Conservation (phyloP, 2,329 filamentous ascomycete genomes). For the Alternaria burnsii region DNA sequence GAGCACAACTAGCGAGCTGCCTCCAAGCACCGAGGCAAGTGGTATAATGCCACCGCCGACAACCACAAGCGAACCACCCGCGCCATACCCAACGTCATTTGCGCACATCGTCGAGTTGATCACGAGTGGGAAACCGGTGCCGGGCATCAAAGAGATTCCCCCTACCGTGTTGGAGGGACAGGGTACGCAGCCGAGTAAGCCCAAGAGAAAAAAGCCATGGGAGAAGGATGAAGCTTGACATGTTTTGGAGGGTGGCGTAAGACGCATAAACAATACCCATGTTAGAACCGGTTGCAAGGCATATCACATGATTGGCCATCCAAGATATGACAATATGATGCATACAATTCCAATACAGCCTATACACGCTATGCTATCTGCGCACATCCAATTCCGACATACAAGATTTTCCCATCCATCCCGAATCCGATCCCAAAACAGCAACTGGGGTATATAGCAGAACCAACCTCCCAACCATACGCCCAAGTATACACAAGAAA, state of each 20-base stretch:
- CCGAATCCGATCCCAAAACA: conserved; percentile 20
- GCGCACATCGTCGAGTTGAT: conserved; percentile 87
- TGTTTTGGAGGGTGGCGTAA: background rate
- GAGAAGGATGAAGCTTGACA: conserved; percentile 64
- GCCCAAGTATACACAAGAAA: conserved; percentile 11
- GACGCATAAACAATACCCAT: background rate
- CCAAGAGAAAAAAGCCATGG: conserved; percentile 77
- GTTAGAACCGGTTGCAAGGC: background rate
- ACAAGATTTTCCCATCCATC: background rate
- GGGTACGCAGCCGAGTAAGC: conserved; percentile 64
- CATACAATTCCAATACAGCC: background rate
- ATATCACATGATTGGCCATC: background rate
- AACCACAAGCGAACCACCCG: conserved; percentile 53
- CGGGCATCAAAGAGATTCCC: conserved; percentile 87
- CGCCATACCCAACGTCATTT: conserved; percentile 83
- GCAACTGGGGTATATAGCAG: conserved; percentile 39
- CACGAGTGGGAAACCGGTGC: conserved; percentile 80
- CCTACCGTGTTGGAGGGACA: conserved; percentile 77
- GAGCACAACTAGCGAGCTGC: background rate
- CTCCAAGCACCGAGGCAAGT: conserved; percentile 13
- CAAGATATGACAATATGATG: background rate
- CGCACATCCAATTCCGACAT: background rate
- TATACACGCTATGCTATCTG: conserved; percentile 1
- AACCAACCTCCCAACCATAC: conserved; percentile 20
- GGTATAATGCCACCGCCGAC: conserved; percentile 38